phyloP scores from a whole-genome alignment of 2,329 filamentous ascomycete genomes.

The Colletotrichum euphorbiae region DNA sequence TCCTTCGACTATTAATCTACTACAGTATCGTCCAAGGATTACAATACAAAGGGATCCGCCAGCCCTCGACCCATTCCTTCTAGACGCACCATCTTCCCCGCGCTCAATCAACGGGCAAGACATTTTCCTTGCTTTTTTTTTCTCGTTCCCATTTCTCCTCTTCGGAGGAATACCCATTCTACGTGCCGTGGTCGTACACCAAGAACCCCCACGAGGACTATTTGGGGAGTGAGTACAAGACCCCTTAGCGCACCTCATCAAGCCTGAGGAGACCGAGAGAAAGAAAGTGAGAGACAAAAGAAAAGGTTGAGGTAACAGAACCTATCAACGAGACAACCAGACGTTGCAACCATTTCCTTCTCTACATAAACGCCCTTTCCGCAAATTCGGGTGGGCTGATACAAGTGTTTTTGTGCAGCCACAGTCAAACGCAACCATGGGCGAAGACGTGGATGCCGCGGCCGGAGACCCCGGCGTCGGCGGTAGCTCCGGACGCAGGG shows the following conservation, averaged over 20 bases:
- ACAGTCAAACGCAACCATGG: conserved; percentile 6
- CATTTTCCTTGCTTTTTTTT: neutral
- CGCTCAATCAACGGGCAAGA: neutral
- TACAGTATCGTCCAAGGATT: neutral
- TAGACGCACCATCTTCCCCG: neutral
- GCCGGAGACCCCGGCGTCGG: conserved; percentile 27
- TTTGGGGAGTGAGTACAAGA: conserved; percentile 8
- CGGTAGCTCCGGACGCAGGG: conserved; percentile 24
- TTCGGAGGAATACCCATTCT: neutral
- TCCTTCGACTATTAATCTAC: neutral
- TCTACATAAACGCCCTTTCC: neutral
- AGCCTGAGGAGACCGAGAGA: neutral
- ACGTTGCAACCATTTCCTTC: neutral
- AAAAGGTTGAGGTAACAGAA: neutral
- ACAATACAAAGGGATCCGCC: conserved; percentile 18
- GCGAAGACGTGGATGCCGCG: conserved; percentile 27
- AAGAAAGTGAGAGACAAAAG: neutral
- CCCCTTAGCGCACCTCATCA: neutral
- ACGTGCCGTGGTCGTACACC: conserved; percentile 8
- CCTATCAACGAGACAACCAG: neutral
- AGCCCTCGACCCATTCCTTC: neutral
- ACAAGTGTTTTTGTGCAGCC: neutral
- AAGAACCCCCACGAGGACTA: conserved; percentile 2
- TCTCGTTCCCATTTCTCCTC: neutral
- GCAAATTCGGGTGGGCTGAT: neutral